Base-by-base conservation (phyloP, 192 early-diverging fungal species). In the Coemansia sp. region DNA sequence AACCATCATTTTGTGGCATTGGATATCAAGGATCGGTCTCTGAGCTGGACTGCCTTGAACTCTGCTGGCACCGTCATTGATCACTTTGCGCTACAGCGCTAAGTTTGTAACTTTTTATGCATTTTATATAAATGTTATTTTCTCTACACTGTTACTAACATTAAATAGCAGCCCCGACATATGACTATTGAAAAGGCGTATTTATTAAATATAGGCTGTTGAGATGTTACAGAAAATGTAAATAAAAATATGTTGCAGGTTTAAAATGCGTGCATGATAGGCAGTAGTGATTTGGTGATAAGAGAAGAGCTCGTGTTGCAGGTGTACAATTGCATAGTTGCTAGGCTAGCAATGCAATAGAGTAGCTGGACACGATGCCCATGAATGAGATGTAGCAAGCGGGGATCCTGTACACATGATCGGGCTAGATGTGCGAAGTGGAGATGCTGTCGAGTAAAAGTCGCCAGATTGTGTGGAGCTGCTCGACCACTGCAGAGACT, bases 1-100 rank as follows among this genome's bases (percentile, higher is more conserved):
- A 70, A 65, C 53, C 83, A 81, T 39, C 86, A 87, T 45, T 87
- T 72, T 77, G 86, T 86, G 4, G 49, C 75, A 1, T 22, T 87
- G 5, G 83, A 85, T 19, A 61, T 72, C 12, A 53, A 51, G 0
- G 23, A 63, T 12, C 56, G 38, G 14, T 48, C 56, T n/a, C 56
- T 80, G 32, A 27, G 45, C 38, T 80, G 78, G 78, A 55, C 65
- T 0, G 72, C 66, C 9, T 37, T 60, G 59, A 62, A 63, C 41
- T 37, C 51, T 43, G 58, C 57, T 29, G 72, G 78, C 9, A 8
- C 38, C 2, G 37, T 69, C 7, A 50, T 80, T 15, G 78, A 80
- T 41, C 53, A 66, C 6, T 75, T 80, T 53, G 10, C n/a, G 47
- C 15, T 49, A 6, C 43, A 45, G 43, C 43, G 19, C 47, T 17